These are phyloP conservation scores for Parafenestella ontariensis DNA, from an alignment of 2,329 filamentous ascomycete genomes.

Conservation along the genomic window DNA sequence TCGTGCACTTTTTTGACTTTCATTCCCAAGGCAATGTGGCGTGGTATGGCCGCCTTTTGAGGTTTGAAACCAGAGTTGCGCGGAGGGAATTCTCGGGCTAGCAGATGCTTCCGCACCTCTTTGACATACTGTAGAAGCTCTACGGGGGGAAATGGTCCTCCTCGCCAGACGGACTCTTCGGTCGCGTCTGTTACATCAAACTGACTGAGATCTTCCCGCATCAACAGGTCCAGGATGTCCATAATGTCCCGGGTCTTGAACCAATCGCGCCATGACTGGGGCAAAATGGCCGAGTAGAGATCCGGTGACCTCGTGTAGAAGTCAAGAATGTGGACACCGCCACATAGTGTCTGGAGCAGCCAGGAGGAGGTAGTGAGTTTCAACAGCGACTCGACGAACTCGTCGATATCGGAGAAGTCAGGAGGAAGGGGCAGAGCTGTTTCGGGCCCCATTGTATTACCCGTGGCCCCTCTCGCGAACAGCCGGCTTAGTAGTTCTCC, in stretches of 20 bases:
- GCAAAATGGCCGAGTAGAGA: conserved; percentile 79
- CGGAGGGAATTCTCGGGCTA: conserved; percentile 66
- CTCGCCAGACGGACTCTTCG: conserved; percentile 48
- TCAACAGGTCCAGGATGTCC: conserved; percentile 78
- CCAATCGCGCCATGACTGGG: conserved; percentile 81
- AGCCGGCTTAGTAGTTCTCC: background rate
- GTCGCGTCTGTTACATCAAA: conserved; percentile 22
- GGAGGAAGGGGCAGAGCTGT: conserved; percentile 71
- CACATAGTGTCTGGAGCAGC: conserved; percentile 86
- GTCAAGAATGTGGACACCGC: conserved; percentile 95
- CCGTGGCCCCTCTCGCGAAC: conserved; percentile 14
- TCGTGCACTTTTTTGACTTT: conserved; percentile 95
- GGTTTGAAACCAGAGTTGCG: conserved; percentile 26
- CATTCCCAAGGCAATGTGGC: conserved; percentile 85
- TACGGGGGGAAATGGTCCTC: conserved; percentile 54
- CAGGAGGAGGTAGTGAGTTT: conserved; percentile 76
- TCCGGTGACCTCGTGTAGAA: conserved; percentile 89
- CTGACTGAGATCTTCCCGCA: conserved; percentile 74
- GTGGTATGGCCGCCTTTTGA: conserved; percentile 66
- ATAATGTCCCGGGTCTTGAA: conserved; percentile 75
- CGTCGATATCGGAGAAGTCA: conserved; percentile 73
- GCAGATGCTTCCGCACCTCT: conserved; percentile 71
- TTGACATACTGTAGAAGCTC: conserved; percentile 75
- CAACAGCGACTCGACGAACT: conserved; percentile 80
- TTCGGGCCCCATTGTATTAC: conserved; percentile 55